Evolutionary conservation across 805 yeast genomes (phyloP).

Genomic region (Yarrowia sp.): DNA sequence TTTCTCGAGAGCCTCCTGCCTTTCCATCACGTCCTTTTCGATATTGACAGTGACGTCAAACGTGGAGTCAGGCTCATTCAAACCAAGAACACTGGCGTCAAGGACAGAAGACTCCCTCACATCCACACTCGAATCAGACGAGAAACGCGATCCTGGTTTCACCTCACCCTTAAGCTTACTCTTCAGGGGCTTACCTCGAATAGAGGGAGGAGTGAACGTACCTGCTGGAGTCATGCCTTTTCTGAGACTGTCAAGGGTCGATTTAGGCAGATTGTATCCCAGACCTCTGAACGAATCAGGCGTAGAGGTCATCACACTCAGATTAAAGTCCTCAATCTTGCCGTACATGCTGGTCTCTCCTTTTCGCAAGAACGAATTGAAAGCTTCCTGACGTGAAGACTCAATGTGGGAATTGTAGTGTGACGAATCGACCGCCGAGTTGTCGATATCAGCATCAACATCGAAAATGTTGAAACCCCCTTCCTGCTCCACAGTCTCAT

Average conservation of each 20-base stretch:
- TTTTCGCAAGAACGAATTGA: constrained; percentile 1
- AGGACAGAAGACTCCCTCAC: background rate
- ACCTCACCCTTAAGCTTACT: background rate
- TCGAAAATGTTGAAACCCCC: constrained; percentile 10
- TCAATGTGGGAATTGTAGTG: constrained; percentile 11
- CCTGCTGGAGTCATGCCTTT: background rate
- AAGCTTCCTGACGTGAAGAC: background rate
- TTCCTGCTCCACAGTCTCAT: background rate
- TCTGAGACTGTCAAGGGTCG: constrained; percentile 1
- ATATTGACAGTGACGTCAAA: too few species aligned
- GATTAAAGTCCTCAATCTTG: constrained; percentile 7
- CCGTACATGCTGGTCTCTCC: constrained; percentile 6
- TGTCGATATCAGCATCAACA: background rate
- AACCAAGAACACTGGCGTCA: too few species aligned
- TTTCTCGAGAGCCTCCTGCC: too few species aligned
- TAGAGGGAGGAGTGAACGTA: background rate
- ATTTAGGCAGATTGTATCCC: background rate
- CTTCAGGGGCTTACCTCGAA: background rate
- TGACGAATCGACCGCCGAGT: background rate
- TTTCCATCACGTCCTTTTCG: too few species aligned
- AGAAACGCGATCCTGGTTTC: background rate
- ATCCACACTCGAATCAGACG: background rate
- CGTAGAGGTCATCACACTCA: background rate
- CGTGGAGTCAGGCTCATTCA: too few species aligned
- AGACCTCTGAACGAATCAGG: too few species aligned